These are phyloP conservation scores for Onygenales sp. DNA, from an alignment of 2,329 filamentous ascomycete genomes.

Conservation along the genomic window DNA sequence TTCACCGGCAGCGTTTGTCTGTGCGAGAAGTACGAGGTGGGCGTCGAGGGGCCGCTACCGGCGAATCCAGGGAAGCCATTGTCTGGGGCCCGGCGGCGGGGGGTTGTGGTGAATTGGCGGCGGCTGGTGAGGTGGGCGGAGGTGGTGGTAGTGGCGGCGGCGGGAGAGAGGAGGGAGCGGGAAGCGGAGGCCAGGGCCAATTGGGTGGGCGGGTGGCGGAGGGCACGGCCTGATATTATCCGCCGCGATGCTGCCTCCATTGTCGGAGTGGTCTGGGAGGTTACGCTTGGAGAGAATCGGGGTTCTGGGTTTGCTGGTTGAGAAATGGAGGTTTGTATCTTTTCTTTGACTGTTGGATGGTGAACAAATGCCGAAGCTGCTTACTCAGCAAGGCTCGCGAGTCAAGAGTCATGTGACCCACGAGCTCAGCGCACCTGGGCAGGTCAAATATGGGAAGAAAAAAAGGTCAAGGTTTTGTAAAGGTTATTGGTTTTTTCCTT, in stretches of 20 bases:
- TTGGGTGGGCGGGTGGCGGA: conserved; percentile 16
- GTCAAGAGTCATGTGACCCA: no score
- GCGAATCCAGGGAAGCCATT: conserved; percentile 23
- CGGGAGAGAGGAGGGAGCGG: not conserved
- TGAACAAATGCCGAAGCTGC: no score
- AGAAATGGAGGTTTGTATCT: no score
- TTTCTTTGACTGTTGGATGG: no score
- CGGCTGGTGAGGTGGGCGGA: conserved; percentile 14
- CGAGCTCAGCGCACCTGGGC: no score
- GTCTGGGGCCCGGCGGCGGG: conserved; percentile 21
- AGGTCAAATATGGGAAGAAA: no score
- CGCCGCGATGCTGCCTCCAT: conserved; percentile 32
- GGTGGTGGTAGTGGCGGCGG: conserved; percentile 9
- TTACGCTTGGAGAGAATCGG: no score
- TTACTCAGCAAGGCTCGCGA: no score
- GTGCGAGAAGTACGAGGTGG: conserved; percentile 69
- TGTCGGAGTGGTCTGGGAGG: conserved; percentile 3
- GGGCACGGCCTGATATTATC: conserved; percentile 20
- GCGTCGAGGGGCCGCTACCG: conserved; percentile 24
- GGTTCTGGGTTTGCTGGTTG: no score
- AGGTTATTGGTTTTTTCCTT: no score
- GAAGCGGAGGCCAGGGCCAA: not conserved
- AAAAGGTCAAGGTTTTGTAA: no score
- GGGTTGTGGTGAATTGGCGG: conserved; percentile 22
- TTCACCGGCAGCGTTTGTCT: conserved; percentile 68